Percentiles rank a stretch among this genome's conserved stretches.
These are phyloP conservation scores for Candida xyloterini DNA, from an alignment of 805 yeast species.

Conservation along the genomic window DNA sequence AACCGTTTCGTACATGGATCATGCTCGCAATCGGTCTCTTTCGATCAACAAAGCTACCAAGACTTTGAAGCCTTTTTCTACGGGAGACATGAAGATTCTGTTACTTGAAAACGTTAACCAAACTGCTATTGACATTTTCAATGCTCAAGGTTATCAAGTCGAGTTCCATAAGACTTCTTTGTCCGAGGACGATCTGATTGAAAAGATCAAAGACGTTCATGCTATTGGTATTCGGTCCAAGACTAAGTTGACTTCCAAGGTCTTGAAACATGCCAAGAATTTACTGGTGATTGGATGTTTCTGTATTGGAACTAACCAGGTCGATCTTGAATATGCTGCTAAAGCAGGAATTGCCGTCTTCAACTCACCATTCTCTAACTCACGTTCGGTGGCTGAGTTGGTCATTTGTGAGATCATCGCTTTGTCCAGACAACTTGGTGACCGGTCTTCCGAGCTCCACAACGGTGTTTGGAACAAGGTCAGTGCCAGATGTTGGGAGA, in stretches of 20 bases:
- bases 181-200: conserved; percentile 90
- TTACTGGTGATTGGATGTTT: conserved; percentile 92
- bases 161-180: conserved; percentile 88
- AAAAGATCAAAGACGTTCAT: conserved; percentile 88
- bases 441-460: conserved; percentile 93
- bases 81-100: conserved; percentile 91
- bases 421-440: conserved; percentile 94
- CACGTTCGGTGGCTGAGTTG: conserved; percentile 96
- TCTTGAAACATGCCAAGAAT: conserved; percentile 83
- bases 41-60: conserved; percentile 51
- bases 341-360: conserved; percentile 91
- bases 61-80: conserved; percentile 88
- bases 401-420: conserved; percentile 93
- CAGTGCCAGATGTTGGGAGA: conserved; percentile 94
- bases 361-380: conserved; percentile 90
- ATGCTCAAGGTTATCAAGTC: conserved; percentile 92
- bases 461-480: conserved; percentile 98
- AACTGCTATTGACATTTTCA: conserved; percentile 85
- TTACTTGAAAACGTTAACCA: conserved; percentile 89
- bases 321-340: conserved; percentile 89
- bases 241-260: conserved; percentile 78
- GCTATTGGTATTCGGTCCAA: conserved; percentile 98
- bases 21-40: conserved; percentile 40
- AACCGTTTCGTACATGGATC: conserved; percentile 61
- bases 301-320: conserved; percentile 99